A percentile compares a stretch with the other conserved stretches of the same genome.
Conservation (phyloP, 2,329 filamentous ascomycete genomes). For the Aschersonia sp. region DNA sequence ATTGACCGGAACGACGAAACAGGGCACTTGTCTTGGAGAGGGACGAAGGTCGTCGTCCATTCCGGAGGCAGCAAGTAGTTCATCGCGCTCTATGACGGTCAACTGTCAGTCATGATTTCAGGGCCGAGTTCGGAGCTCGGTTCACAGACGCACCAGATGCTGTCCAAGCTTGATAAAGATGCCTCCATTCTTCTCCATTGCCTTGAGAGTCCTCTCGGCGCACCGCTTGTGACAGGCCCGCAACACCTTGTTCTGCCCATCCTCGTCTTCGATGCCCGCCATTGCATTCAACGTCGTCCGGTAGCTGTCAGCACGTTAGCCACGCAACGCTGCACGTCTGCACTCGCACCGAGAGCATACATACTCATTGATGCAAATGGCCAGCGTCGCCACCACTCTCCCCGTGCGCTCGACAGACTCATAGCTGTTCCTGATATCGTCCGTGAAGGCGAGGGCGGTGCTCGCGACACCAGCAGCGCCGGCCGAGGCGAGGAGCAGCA, state of each 20-base stretch:
- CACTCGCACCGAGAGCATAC: constrained; percentile 2
- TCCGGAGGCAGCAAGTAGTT: constrained; percentile 83
- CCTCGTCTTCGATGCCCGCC: constrained; percentile 44
- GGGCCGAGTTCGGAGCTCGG: background rate
- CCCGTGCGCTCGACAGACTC: constrained; percentile 63
- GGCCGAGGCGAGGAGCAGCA: constrained; percentile 33
- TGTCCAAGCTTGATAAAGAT: constrained; percentile 98
- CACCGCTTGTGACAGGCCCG: constrained; percentile 85
- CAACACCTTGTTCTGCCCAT: constrained; percentile 52
- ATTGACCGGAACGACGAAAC: constrained; percentile 82
- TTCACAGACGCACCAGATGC: constrained; percentile 47
- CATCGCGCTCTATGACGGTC: constrained; percentile 56
- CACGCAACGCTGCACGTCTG: background rate
- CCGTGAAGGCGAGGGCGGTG: constrained; percentile 38
- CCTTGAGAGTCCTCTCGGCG: constrained; percentile 70
- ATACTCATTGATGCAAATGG: constrained; percentile 80
- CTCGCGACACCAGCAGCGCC: constrained; percentile 34
- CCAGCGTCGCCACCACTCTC: constrained; percentile 60
- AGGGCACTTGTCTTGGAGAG: constrained; percentile 88
- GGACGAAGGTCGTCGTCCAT: constrained; percentile 93
- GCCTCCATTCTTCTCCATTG: constrained; percentile 89
- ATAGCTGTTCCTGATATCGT: constrained; percentile 64
- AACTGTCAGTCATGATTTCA: background rate
- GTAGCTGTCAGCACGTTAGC: constrained; percentile 43
- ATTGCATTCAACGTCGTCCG: constrained; percentile 64